Conservation (phyloP, 257 asterid genomes). For the Solanum boliviense region DNA sequence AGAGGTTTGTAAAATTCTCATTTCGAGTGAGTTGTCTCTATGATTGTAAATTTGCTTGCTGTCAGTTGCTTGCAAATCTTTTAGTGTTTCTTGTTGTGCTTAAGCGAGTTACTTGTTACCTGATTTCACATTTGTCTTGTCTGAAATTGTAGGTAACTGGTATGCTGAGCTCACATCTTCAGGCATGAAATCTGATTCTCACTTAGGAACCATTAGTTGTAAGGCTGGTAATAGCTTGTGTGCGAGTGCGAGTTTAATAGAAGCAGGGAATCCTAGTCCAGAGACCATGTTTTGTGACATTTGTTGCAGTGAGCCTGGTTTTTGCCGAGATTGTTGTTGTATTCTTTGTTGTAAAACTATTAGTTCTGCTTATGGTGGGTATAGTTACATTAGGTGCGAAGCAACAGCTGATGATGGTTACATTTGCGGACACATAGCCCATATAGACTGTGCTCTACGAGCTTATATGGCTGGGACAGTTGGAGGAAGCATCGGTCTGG, state of each 20-base stretch:
- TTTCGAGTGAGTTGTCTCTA: background rate
- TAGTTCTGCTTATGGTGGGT: constrained; percentile 18
- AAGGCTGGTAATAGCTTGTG: constrained; percentile 59
- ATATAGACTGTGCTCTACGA: constrained; percentile 66
- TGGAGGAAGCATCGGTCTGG: constrained; percentile 69
- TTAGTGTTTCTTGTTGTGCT: background rate
- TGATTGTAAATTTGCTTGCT: background rate
- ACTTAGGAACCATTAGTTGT: constrained; percentile 18
- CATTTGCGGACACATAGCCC: constrained; percentile 74
- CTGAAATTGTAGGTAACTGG: background rate
- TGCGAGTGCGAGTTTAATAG: constrained; percentile 52
- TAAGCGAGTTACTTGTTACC: background rate
- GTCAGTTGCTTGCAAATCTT: background rate
- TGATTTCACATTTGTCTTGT: background rate
- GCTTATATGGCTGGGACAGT: constrained; percentile 80
- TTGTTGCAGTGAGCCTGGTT: constrained; percentile 69
- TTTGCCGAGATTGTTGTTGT: constrained; percentile 84
- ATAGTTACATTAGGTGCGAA: constrained; percentile 52
- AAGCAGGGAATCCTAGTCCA: constrained; percentile 18
- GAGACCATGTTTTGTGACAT: constrained; percentile 51
- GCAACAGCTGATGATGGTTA: constrained; percentile 29
- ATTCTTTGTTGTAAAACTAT: constrained; percentile 57
- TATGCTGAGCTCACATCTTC: constrained; percentile 6
- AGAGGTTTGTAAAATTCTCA: background rate
- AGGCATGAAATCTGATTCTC: constrained; percentile 11